Evolutionary conservation across 2,329 filamentous ascomycete species (phyloP).

Genomic region (Pseudonectria foliicola): DNA sequence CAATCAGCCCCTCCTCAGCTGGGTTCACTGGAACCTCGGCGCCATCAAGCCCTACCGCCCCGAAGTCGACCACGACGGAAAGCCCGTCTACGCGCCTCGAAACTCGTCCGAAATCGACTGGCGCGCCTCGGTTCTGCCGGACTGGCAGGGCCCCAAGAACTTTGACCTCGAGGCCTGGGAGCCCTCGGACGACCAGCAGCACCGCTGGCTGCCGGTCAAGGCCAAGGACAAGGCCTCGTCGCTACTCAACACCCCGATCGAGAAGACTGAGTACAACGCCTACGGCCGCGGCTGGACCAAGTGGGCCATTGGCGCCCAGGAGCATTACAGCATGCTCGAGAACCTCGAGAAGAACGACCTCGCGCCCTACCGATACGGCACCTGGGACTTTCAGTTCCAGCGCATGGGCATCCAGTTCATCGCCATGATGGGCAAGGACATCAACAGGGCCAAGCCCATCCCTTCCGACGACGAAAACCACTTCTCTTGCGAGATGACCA

Average conservation of each 20-base stretch:
- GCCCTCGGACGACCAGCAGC: conserved; percentile 31
- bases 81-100: conserved; percentile 19
- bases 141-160: conserved; percentile 23
- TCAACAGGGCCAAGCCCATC: conserved; percentile 40
- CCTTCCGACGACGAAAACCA: conserved; percentile 39
- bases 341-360: conserved; percentile 42
- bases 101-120: conserved; percentile 22
- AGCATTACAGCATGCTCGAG: conserved; percentile 41
- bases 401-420: conserved; percentile 48
- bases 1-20: conserved; percentile 47
- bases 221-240: conserved; percentile 25
- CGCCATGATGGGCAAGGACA: conserved; percentile 45
- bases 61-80: conserved; percentile 26
- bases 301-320: conserved; percentile 44
- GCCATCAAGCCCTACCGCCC: conserved; percentile 47
- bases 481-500: conserved; percentile 32
- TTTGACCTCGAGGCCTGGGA: conserved; percentile 26
- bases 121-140: conserved; percentile 32
- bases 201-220: conserved; percentile 43
- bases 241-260: conserved; percentile 39
- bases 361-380: conserved; percentile 40
- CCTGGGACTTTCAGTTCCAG: conserved; percentile 41
- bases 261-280: conserved; percentile 38
- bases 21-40: conserved; percentile 47
- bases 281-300: conserved; percentile 37